phyloP scores from a whole-genome alignment of 169 alveolate species.

The Cryptosporidium sp. region DNA sequence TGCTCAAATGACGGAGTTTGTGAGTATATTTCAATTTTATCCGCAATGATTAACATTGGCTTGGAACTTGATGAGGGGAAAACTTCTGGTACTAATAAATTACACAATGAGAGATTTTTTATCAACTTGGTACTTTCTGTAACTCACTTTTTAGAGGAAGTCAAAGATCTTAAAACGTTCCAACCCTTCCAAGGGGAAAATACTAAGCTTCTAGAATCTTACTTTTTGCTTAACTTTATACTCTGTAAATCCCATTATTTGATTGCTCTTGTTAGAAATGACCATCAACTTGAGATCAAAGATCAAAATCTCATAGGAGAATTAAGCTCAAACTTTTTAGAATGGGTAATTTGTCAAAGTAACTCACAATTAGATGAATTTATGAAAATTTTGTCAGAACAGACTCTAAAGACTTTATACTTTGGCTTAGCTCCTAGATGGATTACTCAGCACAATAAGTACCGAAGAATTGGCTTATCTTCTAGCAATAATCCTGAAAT shows the following conservation, averaged over 20 bases:
- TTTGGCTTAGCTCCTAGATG: not conserved
- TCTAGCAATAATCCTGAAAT: not conserved
- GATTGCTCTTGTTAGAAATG: not conserved
- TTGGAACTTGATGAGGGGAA: not conserved
- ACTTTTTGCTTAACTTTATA: slow-evolving; percentile 12
- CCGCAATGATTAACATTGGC: slow-evolving; percentile 31
- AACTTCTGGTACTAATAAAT: not conserved
- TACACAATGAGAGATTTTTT: not conserved
- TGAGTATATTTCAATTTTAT: slow-evolving; percentile 6
- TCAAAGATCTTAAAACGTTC: not conserved
- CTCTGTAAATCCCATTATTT: slow-evolving; percentile 1
- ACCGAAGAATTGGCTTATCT: not conserved
- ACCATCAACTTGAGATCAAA: not conserved
- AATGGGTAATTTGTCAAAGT: not conserved
- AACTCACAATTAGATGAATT: not conserved
- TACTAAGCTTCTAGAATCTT: slow-evolving; percentile 9
- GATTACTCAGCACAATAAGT: not conserved
- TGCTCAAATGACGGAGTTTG: not conserved
- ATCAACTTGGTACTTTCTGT: not conserved
- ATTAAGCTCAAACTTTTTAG: not conserved
- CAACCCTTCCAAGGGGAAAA: not conserved
- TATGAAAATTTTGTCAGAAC: not conserved
- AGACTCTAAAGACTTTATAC: not conserved
- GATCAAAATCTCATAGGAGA: not conserved
- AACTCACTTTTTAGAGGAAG: not conserved